These are phyloP conservation scores for Blastocystis sp. DNA, from an alignment of 352 stramenopile genomes.

Conservation along the genomic window DNA sequence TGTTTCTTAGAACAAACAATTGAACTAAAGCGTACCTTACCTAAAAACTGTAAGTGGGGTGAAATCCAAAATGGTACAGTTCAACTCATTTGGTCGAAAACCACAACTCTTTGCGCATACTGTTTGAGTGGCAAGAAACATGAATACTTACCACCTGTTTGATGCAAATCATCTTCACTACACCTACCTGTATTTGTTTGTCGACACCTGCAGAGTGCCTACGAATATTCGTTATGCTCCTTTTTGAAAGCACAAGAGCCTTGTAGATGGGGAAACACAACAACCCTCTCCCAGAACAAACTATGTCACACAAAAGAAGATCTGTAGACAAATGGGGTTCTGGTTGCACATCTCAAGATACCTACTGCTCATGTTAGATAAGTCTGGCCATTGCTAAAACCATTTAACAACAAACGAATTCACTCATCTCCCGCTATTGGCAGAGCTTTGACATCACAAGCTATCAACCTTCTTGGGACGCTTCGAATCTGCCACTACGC, in stretches of 20 bases:
- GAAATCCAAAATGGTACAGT: conserved; percentile 31
- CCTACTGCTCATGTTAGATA: conserved; percentile 48
- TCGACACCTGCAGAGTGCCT: not conserved
- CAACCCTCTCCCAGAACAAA: conserved; percentile 43
- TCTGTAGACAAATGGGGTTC: conserved; percentile 24
- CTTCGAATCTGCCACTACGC: conserved; percentile 43
- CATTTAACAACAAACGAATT: not conserved
- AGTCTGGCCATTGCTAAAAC: not conserved
- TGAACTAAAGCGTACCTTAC: not conserved
- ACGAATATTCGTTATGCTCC: not conserved
- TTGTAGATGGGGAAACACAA: conserved; percentile 1
- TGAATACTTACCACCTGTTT: not conserved
- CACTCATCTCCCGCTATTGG: not conserved
- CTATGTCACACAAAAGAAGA: conserved; percentile 1
- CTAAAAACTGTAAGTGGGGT: conserved; percentile 42
- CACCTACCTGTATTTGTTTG: not conserved
- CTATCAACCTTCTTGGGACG: not conserved
- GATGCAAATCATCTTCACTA: not conserved
- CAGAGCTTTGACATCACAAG: conserved; percentile 50
- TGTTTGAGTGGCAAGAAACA: not conserved
- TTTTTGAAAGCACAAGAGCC: not conserved
- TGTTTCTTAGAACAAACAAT: not conserved
- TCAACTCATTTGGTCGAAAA: not conserved
- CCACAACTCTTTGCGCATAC: not conserved
- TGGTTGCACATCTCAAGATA: not conserved